Conservation (phyloP, 306 rosid genomes). For the Vigna reflexopilosa region DNA sequence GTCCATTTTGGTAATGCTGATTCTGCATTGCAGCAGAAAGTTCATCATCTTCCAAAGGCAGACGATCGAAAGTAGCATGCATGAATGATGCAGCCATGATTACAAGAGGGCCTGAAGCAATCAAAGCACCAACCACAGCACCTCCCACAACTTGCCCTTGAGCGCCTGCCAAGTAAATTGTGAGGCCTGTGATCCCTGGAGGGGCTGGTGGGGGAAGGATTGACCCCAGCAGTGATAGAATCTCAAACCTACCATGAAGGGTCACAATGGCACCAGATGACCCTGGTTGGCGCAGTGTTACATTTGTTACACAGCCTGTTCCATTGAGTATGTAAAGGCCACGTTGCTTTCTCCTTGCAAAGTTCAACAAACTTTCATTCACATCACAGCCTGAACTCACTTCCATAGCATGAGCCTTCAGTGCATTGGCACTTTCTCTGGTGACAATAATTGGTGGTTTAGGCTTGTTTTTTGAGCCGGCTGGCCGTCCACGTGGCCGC, state of each 20-base stretch:
- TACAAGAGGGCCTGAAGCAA: slow-evolving; percentile 84
- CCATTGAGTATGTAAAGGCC: slow-evolving; percentile 86
- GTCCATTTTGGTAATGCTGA: slow-evolving; percentile 71
- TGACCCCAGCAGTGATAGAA: slow-evolving; percentile 75
- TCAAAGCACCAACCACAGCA: slow-evolving; percentile 69
- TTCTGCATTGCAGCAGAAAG: slow-evolving; percentile 64
- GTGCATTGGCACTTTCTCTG: slow-evolving; percentile 77
- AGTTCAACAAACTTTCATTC: slow-evolving; percentile 73
- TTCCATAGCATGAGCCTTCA: slow-evolving; percentile 84
- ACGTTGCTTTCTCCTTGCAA: slow-evolving; percentile 81
- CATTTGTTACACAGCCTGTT: slow-evolving; percentile 81
- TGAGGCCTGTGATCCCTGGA: slow-evolving; percentile 74
- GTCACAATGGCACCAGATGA: slow-evolving; percentile 76
- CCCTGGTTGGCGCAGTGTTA: slow-evolving; percentile 73
- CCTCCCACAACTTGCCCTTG: slow-evolving; percentile 93
- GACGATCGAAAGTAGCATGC: slow-evolving; percentile 83
- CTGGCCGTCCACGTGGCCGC: slow-evolving; percentile 76
- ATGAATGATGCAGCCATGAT: slow-evolving; percentile 89
- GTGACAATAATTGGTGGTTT: slow-evolving; percentile 79
- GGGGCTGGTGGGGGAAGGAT: slow-evolving; percentile 89
- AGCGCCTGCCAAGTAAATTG: slow-evolving; percentile 78
- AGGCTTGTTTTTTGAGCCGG: slow-evolving; percentile 77
- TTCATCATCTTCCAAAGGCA: slow-evolving; percentile 78
- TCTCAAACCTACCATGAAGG: slow-evolving; percentile 83
- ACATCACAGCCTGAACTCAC: slow-evolving; percentile 82